Evolutionary conservation across 257 asterid species (phyloP), one percentile per base, ranked within the genome.

Genomic region (Gentiana macrophylla): DNA sequence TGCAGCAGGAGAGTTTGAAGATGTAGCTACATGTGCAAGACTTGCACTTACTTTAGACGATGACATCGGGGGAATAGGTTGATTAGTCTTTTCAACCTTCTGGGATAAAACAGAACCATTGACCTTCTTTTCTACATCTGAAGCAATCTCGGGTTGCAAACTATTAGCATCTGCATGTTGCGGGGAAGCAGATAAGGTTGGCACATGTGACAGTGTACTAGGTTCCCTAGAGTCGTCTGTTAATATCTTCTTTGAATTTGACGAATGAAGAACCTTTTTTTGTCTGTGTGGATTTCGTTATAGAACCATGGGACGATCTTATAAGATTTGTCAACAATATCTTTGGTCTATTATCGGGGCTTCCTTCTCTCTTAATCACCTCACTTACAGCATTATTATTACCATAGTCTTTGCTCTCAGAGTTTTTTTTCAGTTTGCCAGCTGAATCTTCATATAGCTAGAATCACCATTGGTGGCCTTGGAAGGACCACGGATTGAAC

Each of bases 71-170:
- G 70, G 58, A 56, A 67, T 74, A 49, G 83, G 52, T 64, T 74
- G 93, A 62, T 63, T 66, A 62, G 52, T 49, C 80, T 82, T 91
- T 74, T 86, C 98, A 65, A 72, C 70, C 71, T 76, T 86, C 54
- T 75, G 79, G 35, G 84, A 72, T 52, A 65, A 70, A 62, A 65
- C 66, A 51, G 84, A 64, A 54, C 71, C 71, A 37, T 68, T 62
- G 68, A 70, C 76, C 72, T 73, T 80, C 70, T 67, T 80, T 71
- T 66, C 86, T 53, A 70, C 55, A 59, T 64, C 70, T 60, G 89
- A 48, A 10, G 69, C 75, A 72, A 70, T 59, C 48, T 83, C 95
- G 55, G 47, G 37, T 36, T 68, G 77, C 62, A 65, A 74, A 47
- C 72, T 68, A 67, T 73, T 76, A 60, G 75, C 71, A 70, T 77